Evolutionary conservation across 2,329 filamentous ascomycete genomes (phyloP).

Genomic region (Monosporascus cannonballus): DNA sequence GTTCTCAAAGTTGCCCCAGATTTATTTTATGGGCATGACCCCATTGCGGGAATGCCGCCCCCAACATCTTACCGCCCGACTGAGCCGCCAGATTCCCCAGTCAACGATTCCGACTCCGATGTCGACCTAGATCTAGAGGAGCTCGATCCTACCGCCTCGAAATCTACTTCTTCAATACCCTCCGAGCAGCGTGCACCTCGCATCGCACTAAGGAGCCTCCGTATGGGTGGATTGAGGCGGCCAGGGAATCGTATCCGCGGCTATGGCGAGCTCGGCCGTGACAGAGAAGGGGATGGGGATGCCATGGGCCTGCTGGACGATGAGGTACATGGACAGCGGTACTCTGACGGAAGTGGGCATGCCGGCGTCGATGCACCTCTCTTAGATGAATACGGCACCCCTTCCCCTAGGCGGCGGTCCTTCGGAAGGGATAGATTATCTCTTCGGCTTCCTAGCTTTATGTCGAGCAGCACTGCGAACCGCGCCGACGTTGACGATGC

Average conservation of each 20-base stretch:
- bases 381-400: conserved; percentile 40
- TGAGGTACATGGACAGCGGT: conserved; percentile 46
- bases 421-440: conserved; percentile 37
- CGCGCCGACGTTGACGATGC: conserved; percentile 42
- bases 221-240: conserved; percentile 58
- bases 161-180: conserved; percentile 45
- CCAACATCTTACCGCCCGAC: conserved; percentile 45
- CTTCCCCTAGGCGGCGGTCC: conserved; percentile 28
- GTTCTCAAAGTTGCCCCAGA: too few species aligned
- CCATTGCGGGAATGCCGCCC: conserved; percentile 50
- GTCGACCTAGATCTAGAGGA: conserved; percentile 73
- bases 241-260: conserved; percentile 46
- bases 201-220: conserved; percentile 67
- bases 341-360: conserved; percentile 53
- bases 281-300: conserved; percentile 58
- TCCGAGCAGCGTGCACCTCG: conserved; percentile 42
- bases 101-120: conserved; percentile 71
- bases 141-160: conserved; percentile 56
- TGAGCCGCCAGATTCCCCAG: conserved; percentile 58
- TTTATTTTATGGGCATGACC: conserved; percentile 21
- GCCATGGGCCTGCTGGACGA: conserved; percentile 61
- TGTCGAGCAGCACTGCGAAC: conserved; percentile 36
- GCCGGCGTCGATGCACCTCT: conserved; percentile 72
- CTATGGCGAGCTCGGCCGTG: conserved; percentile 55
- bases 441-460: conserved; percentile 62